Evolutionary conservation across 2,329 filamentous ascomycete genomes (phyloP), one percentile per base, ranked within the genome.

Genomic region (Fusarium concolor): DNA sequence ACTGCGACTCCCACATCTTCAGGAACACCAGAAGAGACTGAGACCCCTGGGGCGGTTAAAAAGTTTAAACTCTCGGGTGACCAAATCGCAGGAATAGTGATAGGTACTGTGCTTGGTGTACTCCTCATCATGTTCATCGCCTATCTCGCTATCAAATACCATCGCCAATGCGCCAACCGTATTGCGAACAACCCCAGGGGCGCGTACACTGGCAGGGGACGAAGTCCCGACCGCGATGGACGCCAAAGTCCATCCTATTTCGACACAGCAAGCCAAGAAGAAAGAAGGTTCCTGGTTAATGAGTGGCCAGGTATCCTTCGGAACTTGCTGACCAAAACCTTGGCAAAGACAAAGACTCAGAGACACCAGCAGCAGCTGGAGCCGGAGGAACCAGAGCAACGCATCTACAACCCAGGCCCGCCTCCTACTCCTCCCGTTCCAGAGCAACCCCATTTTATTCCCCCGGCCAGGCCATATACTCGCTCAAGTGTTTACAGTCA

Each of bases 401-500:
- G 18, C 3, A 17, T 14, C 6, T 39, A 28, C 6, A 7, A 10
- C 20, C 37, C 18, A 5, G 37, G 17, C n/a, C 15, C 18, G 20
- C 49, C 35, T 14, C 24, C 35, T 29, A 35, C 17, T 22, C 11
- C 35, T 12, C 18, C 38, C n/a, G 11, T 17, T 28, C 47, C 33
- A 17, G 14, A 17, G 10, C 24, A n/a, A 22, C 14, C n/a, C 26
- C 17, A 9, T 20, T 35, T 41, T n/a, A 22, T 15, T 20, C 14
- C 33, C 5, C 14, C 35, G 18, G 14, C 15, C 18, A 31, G 29
- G 5, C 3, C 5, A 17, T 37, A 26, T 26, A 33, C 11, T 38
- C 20, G 7, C 10, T 65, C 63, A 6, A 65, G 61, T 38, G 33
- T 59, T 3, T 65, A 65, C 12, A 61, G 61, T 14, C 29, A 60